phyloP scores from a whole-genome alignment of 495 filamentous ascomycete species.

The Aspergillus wentii region DNA sequence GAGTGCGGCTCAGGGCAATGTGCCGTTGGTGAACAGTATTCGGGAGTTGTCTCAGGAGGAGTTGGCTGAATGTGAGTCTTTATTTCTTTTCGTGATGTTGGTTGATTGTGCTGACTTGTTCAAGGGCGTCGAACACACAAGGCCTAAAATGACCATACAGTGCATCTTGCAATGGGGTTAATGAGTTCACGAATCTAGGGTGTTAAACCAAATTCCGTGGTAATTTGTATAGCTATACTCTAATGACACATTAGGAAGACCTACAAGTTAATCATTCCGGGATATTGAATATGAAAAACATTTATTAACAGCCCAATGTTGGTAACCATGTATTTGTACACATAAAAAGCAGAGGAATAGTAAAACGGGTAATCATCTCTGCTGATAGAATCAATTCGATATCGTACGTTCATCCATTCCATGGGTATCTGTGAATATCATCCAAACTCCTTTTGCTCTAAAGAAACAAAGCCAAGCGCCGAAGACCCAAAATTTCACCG shows the following conservation, averaged over 20 bases:
- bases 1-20: constrained; percentile 65
- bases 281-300: neutral
- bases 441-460: too few species aligned
- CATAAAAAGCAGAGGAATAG: too few species aligned
- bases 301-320: neutral
- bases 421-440: too few species aligned
- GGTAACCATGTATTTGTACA: too few species aligned
- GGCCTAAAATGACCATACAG: neutral
- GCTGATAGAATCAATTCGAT: too few species aligned
- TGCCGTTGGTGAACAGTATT: constrained; percentile 71
- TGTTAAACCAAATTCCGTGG: too few species aligned
- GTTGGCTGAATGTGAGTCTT: constrained; percentile 41
- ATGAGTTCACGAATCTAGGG: neutral
- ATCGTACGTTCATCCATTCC: too few species aligned
- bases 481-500: too few species aligned
- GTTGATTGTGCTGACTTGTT: constrained; percentile 5
- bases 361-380: too few species aligned
- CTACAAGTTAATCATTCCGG: neutral
- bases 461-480: too few species aligned
- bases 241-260: too few species aligned
- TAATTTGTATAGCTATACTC: constrained; percentile 3
- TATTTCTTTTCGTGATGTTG: constrained; percentile 3
- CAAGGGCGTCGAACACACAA: constrained; percentile 28
- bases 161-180: neutral
- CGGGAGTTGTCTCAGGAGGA: constrained; percentile 70